Base-by-base conservation (phyloP, 2,329 filamentous ascomycete genomes). In the Cladobotryum protrusum region DNA sequence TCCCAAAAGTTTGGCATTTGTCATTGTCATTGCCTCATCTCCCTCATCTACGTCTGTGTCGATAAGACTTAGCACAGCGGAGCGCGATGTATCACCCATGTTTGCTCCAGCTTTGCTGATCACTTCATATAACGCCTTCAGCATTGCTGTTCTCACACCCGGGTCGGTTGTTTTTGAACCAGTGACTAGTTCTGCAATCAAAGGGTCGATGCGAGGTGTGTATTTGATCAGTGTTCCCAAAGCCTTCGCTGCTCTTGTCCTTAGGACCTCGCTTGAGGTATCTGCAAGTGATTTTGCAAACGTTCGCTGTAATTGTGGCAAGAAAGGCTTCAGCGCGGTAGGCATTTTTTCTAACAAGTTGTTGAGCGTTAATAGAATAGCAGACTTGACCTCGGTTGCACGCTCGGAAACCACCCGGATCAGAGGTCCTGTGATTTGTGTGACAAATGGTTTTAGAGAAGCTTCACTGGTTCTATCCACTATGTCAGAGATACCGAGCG, bases 381-480 rank as follows among this genome's bases (percentile, higher is more conserved):
- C 93, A 53, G 89, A 86, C 72, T 96, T 97, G 68, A 99, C 90
- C 46, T 99, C 95, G 2, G 90, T 90, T 3, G 93, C 96, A 55
- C 92, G 84, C 68, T 99, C 93, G 5, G 93, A 96, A 15, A 99
- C 91, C 18, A 97, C 92, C 79, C 93, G 88, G 67, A 99, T 99
- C 48, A 99, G 81, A 18, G 95, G 93, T 64, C 93, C 93, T 5
- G 95, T 97, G 59, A 99, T 96, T 63, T 96, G 91, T 29, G 92
- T 96, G 53, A 99, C 93, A 62, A 95, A 97, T 7, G 91, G 89
- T 69, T 93, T 95, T 55, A 99, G 75, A 17, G 91, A 85, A 52
- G 90, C 85, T 57, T 89, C 82, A 67, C 85, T 92, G 20, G 93
- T 95, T 51, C 93, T 84, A 71, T 97, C 93, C 56, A 97, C 86